These are phyloP conservation scores for Tetramitus jugosus DNA, from an alignment of 208 protist genomes.

Conservation along the genomic window DNA sequence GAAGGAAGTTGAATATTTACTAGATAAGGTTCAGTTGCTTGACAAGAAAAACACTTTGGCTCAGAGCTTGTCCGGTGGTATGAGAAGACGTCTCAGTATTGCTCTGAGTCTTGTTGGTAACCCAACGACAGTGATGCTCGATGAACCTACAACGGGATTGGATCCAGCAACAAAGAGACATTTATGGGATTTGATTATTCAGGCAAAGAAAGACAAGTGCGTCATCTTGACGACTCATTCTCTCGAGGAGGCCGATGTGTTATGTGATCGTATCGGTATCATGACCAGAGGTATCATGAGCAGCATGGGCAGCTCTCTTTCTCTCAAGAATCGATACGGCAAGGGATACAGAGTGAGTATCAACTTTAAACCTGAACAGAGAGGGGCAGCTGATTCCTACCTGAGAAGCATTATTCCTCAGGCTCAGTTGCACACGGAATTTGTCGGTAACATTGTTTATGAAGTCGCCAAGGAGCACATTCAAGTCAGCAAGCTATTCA, in stretches of 20 bases:
- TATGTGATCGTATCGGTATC: constrained; percentile 53
- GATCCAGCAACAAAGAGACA: constrained; percentile 45
- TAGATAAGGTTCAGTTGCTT: constrained; percentile 9
- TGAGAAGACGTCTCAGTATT: constrained; percentile 37
- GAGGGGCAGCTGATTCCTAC: background rate
- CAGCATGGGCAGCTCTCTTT: constrained; percentile 27
- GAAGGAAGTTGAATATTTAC: constrained; percentile 1
- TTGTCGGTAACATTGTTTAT: background rate
- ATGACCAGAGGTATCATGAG: constrained; percentile 42
- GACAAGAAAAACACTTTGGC: background rate
- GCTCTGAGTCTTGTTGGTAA: constrained; percentile 33
- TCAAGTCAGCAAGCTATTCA: background rate
- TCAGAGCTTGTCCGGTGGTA: constrained; percentile 31
- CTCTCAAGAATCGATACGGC: constrained; percentile 13
- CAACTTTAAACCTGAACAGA: no score
- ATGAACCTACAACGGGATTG: constrained; percentile 37
- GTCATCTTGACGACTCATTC: constrained; percentile 56
- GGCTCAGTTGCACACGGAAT: background rate
- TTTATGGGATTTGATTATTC: constrained; percentile 55
- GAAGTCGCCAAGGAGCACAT: background rate
- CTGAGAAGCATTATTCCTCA: background rate
- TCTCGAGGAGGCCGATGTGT: constrained; percentile 53
- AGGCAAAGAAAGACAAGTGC: constrained; percentile 29
- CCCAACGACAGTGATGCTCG: constrained; percentile 41
- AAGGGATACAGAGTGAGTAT: background rate